Evolutionary conservation across 78 protist genomes (phyloP).

Genomic region (Creolimax fragrantissima): DNA sequence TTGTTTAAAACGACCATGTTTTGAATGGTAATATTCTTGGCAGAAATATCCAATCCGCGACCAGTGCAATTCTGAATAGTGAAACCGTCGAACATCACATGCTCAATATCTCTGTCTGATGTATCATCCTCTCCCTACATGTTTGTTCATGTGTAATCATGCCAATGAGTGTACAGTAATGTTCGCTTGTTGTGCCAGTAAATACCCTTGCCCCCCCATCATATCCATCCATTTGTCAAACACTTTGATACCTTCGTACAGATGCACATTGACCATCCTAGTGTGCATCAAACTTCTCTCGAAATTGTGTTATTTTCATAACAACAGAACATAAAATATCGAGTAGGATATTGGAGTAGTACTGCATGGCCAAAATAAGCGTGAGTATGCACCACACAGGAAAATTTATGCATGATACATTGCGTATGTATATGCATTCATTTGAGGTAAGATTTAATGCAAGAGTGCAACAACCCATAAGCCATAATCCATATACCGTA

Average conservation of each 20-base stretch:
- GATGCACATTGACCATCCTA: neutral
- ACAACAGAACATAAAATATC: too few species aligned
- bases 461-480: too few species aligned
- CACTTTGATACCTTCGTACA: neutral
- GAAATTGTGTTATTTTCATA: too few species aligned
- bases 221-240: neutral
- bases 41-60: neutral
- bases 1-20: neutral
- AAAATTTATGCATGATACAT: too few species aligned
- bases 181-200: neutral
- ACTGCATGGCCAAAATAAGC: too few species aligned
- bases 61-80: neutral
- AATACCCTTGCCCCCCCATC: neutral
- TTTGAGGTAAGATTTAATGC: too few species aligned
- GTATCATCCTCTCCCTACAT: too few species aligned
- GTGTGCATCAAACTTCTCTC: too few species aligned
- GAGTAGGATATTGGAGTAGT: too few species aligned
- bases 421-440: too few species aligned
- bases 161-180: neutral
- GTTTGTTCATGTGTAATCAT: neutral
- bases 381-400: too few species aligned
- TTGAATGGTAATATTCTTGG: neutral
- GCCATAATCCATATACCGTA: too few species aligned
- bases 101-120: neutral
- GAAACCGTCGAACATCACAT: neutral